Base-by-base conservation (phyloP, 371 early-diverging fungal genomes). In the Coemansia linderi region DNA sequence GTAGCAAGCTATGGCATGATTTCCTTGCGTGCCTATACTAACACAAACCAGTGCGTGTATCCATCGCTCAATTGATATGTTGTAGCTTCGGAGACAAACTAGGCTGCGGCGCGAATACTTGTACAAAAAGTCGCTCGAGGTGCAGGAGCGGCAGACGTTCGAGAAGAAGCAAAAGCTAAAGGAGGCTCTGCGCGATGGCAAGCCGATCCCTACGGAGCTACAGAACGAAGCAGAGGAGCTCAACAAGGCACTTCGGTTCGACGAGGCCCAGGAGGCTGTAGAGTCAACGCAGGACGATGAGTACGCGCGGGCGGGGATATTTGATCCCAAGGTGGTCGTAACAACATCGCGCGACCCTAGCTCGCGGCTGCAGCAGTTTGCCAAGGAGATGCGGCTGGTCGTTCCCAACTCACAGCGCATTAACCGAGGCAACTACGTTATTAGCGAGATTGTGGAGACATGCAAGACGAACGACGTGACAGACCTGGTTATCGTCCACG, bases 331-430 rank as follows among this genome's bases (percentile, higher is more conserved):
- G 77, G 88, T 99, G 13, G 82, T 99, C 29, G 93, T 99, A 48
- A 99, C 99, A 19, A 99, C 99, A 12, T 97, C 98, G 17, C 87
- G 98, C 66, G 96, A 96, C 74, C 99, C 99, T 13, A 92, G 93
- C 77, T 90, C 91, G 72, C 89, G 97, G 41, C 86, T 99, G 72
- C 88, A 91, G 71, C 93, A 95, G 81, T 99, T 99, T 83, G 88
- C 98, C 61, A 99, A 99, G 90, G 97, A 99, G 85, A 92, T 99
- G 91, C 89, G 95, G 39, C 88, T 98, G 59, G 87, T 97, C 22
- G 90, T 99, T 69, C 99, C 99, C 44, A 97, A 97, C 82, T 92
- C 98, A 46, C 96, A 97, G 76, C 89, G 97, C 75, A 93, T 99
- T 75, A 98, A 99, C 82, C 91, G 99, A 77, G 99, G 99, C 83